These are phyloP conservation scores for Adansonia madagascariensis DNA, from an alignment of 441 rosid species.

Conservation along the genomic window DNA sequence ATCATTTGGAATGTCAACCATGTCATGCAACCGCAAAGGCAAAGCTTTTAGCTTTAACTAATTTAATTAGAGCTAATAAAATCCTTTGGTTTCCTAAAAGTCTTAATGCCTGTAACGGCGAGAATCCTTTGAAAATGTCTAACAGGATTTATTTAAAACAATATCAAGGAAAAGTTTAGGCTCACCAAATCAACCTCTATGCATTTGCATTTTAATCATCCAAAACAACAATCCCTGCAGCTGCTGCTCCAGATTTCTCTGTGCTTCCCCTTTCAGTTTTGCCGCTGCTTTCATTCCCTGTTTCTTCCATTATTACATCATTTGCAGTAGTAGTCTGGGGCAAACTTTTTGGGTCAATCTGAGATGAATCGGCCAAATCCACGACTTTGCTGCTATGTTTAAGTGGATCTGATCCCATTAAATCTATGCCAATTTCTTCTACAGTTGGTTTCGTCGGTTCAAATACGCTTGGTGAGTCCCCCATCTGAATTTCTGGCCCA, in stretches of 20 bases:
- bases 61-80: neutral
- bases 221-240: conserved; percentile 35
- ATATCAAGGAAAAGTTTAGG: neutral
- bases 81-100: neutral
- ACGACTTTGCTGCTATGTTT: neutral
- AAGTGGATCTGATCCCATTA: conserved; percentile 1
- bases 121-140: neutral
- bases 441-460: neutral
- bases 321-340: neutral
- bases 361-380: neutral
- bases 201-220: conserved; percentile 41
- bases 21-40: neutral
- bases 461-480: conserved; percentile 17
- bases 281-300: neutral
- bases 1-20: conserved; percentile 8
- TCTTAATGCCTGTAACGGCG: neutral
- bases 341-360: neutral
- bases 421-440: neutral
- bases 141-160: neutral
- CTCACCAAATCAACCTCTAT: neutral
- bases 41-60: neutral
- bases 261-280: conserved; percentile 13
- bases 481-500: neutral
- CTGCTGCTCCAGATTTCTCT: conserved; percentile 20
- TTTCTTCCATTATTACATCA: conserved; percentile 3